Evolutionary conservation across 1,284 basidiomycete genomes (phyloP).

Genomic region (Melanopsichium pennsylvanicum): DNA sequence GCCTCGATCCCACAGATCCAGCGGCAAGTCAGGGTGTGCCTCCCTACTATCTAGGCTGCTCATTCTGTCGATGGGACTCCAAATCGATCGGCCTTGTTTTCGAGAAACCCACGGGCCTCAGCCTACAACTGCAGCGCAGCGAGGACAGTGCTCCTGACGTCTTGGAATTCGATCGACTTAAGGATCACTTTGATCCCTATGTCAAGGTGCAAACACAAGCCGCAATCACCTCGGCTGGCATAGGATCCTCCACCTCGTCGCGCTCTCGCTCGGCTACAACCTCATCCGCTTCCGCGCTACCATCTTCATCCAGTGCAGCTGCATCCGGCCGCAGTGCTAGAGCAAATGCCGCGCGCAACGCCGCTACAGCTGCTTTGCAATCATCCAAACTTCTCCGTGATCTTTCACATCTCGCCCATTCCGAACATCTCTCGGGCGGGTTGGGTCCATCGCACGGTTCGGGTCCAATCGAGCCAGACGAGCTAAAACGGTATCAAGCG

Average conservation of each 20-base stretch:
- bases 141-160: constrained; percentile 47
- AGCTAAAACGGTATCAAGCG: constrained; percentile 43
- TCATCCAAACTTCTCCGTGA: constrained; percentile 51
- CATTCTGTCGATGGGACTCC: constrained; percentile 93
- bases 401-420: constrained; percentile 33
- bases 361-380: constrained; percentile 30
- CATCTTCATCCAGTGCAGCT: constrained; percentile 1
- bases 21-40: constrained; percentile 74
- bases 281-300: not conserved
- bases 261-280: constrained; percentile 7
- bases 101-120: constrained; percentile 93
- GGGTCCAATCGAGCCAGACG: constrained; percentile 33
- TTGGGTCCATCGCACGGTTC: constrained; percentile 3
- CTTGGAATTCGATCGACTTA: constrained; percentile 48
- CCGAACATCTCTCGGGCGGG: constrained; percentile 8
- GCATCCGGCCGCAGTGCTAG: constrained; percentile 14
- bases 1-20: constrained; percentile 51
- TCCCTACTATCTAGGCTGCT: constrained; percentile 89
- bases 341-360: constrained; percentile 27
- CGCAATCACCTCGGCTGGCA: constrained; percentile 30
- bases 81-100: constrained; percentile 87
- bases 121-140: constrained; percentile 38
- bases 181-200: constrained; percentile 51
- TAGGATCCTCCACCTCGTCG: constrained; percentile 23
- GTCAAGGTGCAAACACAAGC: constrained; percentile 41